These are phyloP conservation scores for Haplosporangium gracile DNA, from an alignment of 192 early-diverging fungal genomes.

Conservation along the genomic window DNA sequence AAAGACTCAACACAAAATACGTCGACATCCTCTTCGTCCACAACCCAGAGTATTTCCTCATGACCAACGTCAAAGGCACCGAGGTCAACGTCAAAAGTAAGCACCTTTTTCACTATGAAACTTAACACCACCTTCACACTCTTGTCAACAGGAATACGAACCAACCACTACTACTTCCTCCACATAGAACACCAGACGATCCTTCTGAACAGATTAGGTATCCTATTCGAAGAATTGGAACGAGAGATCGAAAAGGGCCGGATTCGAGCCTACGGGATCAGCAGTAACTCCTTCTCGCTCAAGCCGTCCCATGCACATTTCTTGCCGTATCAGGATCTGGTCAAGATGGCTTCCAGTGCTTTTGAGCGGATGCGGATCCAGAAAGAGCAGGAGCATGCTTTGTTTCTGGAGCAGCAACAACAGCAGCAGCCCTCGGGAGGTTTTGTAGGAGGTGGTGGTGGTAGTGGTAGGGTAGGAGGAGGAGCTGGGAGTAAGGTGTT, in stretches of 20 bases:
- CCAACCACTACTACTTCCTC: neutral
- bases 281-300: conserved; percentile 57
- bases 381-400: conserved; percentile 19
- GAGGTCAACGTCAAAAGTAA: conserved; percentile 53
- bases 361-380: conserved; percentile 32
- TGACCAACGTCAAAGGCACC: conserved; percentile 37
- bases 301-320: conserved; percentile 52
- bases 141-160: neutral
- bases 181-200: conserved; percentile 36
- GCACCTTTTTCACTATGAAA: neutral
- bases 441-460: neutral
- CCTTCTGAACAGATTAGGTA: conserved; percentile 36
- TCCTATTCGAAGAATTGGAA: conserved; percentile 55
- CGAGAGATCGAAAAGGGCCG: conserved; percentile 48
- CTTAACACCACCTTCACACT: neutral
- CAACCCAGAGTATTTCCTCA: conserved; percentile 59
- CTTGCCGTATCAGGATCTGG: conserved; percentile 50
- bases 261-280: conserved; percentile 56
- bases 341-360: conserved; percentile 45
- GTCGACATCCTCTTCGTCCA: conserved; percentile 57
- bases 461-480: neutral
- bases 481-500: neutral
- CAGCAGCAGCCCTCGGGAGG: neutral
- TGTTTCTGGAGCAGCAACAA: conserved; percentile 6
- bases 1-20: conserved; percentile 39